A percentile compares a stretch with the other conserved stretches of the same genome.
These are phyloP conservation scores for Parathielavia appendiculata DNA, from an alignment of 495 filamentous ascomycete genomes.

Conservation along the genomic window DNA sequence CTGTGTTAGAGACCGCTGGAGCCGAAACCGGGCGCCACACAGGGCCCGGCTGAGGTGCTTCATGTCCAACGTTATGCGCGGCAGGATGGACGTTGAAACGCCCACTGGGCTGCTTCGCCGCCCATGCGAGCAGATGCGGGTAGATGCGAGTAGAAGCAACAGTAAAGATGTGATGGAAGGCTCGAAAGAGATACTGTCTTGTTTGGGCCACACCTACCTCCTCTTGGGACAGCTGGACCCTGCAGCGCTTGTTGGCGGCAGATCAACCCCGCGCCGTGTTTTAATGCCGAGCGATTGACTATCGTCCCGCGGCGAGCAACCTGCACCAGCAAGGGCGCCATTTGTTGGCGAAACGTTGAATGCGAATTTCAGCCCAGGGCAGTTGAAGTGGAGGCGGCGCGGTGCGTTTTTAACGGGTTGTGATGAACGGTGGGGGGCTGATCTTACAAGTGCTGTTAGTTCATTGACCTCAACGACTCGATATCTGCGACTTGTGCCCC, in stretches of 20 bases:
- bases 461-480: neutral
- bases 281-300: constrained; percentile 14
- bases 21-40: constrained; percentile 18
- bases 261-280: constrained; percentile 10
- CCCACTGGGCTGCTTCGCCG: too few relatives aligned
- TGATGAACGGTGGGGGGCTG: neutral
- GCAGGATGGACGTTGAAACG: too few relatives aligned
- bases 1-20: constrained; percentile 11
- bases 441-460: neutral
- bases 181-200: neutral
- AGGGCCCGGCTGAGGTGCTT: neutral
- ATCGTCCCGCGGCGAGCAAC: constrained; percentile 18
- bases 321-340: constrained; percentile 19
- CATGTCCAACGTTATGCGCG: too few relatives aligned
- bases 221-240: constrained; percentile 9
- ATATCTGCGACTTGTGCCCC: neutral
- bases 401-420: neutral
- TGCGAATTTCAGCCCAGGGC: neutral
- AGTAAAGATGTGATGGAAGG: neutral
- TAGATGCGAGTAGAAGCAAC: neutral
- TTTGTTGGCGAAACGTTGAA: constrained; percentile 1
- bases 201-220: constrained; percentile 13
- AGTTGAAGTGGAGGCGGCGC: neutral
- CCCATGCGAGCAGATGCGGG: neutral
- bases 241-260: neutral